Evolutionary conservation across 768 basidiomycete species (phyloP), one percentile per base, ranked within the genome.

Genomic region (Tylopilus balloui): DNA sequence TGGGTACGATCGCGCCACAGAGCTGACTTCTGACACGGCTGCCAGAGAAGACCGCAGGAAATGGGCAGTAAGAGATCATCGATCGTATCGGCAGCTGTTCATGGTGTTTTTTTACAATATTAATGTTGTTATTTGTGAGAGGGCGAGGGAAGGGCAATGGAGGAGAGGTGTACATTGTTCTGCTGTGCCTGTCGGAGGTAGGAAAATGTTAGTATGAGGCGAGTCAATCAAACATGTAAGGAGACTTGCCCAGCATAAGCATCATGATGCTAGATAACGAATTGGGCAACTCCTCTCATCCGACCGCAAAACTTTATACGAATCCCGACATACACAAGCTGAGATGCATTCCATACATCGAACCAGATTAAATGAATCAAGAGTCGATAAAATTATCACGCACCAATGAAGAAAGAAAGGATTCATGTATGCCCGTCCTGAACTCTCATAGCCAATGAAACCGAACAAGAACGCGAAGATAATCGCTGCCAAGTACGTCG

Each of bases 11-110:
- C 19, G 81, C 70, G 44, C 83, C 82, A 52, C 69, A 72, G 3
- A 82, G 66, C 64, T 82, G 81, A 21, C 78, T 80, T 51, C 79
- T 68, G 59, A 84, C 66, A 84, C 78, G 63, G 79, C 78, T 47
- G 67, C 73, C 32, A 83, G 83, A 56, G 81, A 83, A 12, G 81
- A 77, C 43, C 83, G 71, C 21, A 84, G 73, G 50, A 85, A 78
- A 62, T 83, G 83, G 52, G 80, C 80, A 15, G 84, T 80, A 68
- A 83, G 56, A 84, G 63, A 61, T 85, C 83, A 47, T 81, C 76
- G 39, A 77, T 78, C 83, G 84, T 83, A 60, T 85, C 84, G 25
- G 74, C 59, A 19, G 79, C 73, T 66, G 32, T 40, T n/a, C n/a
- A n/a, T n/a, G 24, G 29, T 19, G 6, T 36, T n/a, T 35, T 20